These are phyloP conservation scores for Lactifluus hygrophoroides DNA, from an alignment of 768 basidiomycete genomes.

Conservation along the genomic window DNA sequence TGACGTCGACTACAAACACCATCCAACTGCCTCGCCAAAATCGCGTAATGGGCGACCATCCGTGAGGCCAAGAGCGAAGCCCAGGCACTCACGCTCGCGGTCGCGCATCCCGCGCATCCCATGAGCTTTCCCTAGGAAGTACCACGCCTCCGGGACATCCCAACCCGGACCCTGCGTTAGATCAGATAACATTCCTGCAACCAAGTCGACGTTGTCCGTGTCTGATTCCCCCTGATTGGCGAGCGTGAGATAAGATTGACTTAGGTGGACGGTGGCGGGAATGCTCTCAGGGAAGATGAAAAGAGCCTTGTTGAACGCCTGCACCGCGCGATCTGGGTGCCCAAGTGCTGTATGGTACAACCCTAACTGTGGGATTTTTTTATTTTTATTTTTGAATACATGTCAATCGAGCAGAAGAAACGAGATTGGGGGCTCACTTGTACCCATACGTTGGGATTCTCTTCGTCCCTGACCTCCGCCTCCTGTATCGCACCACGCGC, in stretches of 20 bases:
- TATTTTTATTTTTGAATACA: no score
- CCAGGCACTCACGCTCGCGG: constrained; percentile 66
- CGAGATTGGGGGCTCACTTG: constrained; percentile 50
- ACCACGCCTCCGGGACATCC: constrained; percentile 95
- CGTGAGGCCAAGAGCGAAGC: constrained; percentile 54
- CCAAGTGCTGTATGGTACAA: constrained; percentile 59
- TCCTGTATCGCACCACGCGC: constrained; percentile 88
- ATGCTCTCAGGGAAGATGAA: constrained; percentile 77
- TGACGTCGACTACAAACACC: constrained; percentile 40
- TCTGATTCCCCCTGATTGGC: constrained; percentile 25
- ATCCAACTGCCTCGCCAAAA: constrained; percentile 53
- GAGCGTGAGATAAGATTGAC: constrained; percentile 56
- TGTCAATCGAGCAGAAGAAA: no score
- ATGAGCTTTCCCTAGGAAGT: constrained; percentile 76
- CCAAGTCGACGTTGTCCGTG: constrained; percentile 60
- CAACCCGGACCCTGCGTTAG: constrained; percentile 75
- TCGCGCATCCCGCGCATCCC: constrained; percentile 64
- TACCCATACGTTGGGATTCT: constrained; percentile 88
- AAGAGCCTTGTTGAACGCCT: constrained; percentile 82
- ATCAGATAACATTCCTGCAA: constrained; percentile 70
- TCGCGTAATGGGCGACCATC: constrained; percentile 60
- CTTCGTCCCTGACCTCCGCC: constrained; percentile 82
- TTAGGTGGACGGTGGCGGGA: constrained; percentile 68
- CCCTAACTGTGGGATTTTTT: constrained; percentile 49
- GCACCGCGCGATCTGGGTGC: constrained; percentile 51